Base-by-base conservation (phyloP, 129 eudicot species). In the Helichrysum umbraculigerum region DNA sequence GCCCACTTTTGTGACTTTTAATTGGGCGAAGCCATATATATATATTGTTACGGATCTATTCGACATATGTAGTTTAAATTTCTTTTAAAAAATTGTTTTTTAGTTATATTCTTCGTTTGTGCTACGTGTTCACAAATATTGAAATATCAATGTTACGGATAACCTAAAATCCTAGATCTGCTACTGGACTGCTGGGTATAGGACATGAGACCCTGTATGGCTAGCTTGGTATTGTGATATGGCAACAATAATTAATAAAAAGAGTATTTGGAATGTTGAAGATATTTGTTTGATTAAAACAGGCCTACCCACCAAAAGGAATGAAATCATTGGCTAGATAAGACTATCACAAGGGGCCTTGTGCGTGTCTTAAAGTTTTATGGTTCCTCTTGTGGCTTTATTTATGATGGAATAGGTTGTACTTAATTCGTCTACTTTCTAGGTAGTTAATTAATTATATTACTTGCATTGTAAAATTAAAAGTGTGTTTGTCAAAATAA, bases 221-320 rank as follows among this genome's bases (percentile, higher is more conserved):
- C 50, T 71, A 67, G 70, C 64, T 41, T 54, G 77, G 69, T 73
- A 73, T 39, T 80, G 70, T 66, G 19, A 70, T 70, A 44, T 70
- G 37, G 62, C 47, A 69, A 69, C 54, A 68, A 80, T 57, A 30
- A 65, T 54, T 73, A 41, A 52, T 73, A 7, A 56, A 57, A 34
- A 63, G 21, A 12, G 72, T 28, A 41, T 73, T 80, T 73, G 79
- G 79, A 74, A 80, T 80, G 75, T 73, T 41, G 37, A 11, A 80
- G 68, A 70, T 56, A 80, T 57, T 65, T 73, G 79, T 66, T 52
- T 71, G 65, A 78, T 70, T 30, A 70, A 76, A 78, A 54, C 0
- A 61, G 64, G 28, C 71, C n/a, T 80, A 67, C 83, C 74, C 75
- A 66, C 70, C 68, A 80, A 72, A 79, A 57, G 75, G 83, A 73